Evolutionary conservation across 495 filamentous ascomycete species (phyloP), one percentile per base, ranked within the genome.

Genomic region (Neurospora cerealis): DNA sequence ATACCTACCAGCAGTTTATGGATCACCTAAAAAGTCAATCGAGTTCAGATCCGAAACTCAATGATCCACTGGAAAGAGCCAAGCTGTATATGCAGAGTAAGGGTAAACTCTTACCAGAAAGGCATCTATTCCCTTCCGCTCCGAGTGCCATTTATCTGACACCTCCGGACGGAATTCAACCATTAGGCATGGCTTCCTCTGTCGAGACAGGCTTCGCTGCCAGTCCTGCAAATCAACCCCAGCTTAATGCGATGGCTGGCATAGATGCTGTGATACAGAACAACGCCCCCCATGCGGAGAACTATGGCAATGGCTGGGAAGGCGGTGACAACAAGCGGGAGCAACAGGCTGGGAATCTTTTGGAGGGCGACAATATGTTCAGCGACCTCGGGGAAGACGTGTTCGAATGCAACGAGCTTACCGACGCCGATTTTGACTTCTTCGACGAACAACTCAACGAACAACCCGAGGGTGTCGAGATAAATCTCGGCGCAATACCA

Each of bases 401-500:
- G 73, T 97, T 96, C 80, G 93, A 89, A 28, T 86, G 90, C 28
- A 91, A 89, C 75, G 92, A 91, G n/a, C 89, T 97, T 24, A 95
- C 93, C 2, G 94, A 97, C 73, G 91, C 90, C 4, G 94, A 97
- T 79, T 97, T 97, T 81, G 95, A 88, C 81, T 97, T 96, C 78
- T 97, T 97, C 73, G 93, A 97, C 44, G 82, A 86, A 38, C 78
- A 84, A 21, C 83, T 97, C 73, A 93, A 97, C 48, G 82, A 86
- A 36, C 78, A 84, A 17, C 82, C 84, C 4, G 78, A 73, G 4
- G 81, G 79, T n/a, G 75, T 77, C 6, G 85, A 82, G 38, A 69
- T 84, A 5, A 81, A 82, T 38, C 66, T 84, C 1, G 62, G 80
- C n/a, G 46, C 42, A 41, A 48, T 77, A 3, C 41, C 73, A 6